These are phyloP conservation scores for Sphaerosporella brunnea DNA, from an alignment of 495 filamentous ascomycete species.

Conservation along the genomic window DNA sequence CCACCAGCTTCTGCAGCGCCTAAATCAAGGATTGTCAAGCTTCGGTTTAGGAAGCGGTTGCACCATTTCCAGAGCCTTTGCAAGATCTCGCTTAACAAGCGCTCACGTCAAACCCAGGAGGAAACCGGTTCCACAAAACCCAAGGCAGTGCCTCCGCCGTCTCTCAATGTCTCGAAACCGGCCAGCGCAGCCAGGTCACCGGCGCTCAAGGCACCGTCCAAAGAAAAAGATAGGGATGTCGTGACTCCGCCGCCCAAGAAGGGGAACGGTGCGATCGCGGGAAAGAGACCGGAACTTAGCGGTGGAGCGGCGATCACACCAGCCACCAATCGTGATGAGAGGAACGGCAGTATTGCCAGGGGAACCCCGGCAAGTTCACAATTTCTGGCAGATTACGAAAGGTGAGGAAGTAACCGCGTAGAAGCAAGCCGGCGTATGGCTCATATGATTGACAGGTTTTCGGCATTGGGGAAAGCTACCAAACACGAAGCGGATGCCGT, in stretches of 20 bases:
- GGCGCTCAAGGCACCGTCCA: slow-evolving; percentile 15
- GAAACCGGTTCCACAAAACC: slow-evolving; percentile 20
- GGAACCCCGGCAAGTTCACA: not conserved
- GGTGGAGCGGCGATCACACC: slow-evolving; percentile 6
- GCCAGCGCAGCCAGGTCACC: slow-evolving; percentile 11
- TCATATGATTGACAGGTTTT: slow-evolving; percentile 12
- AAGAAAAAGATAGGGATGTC: slow-evolving; percentile 9
- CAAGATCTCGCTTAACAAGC: slow-evolving; percentile 17
- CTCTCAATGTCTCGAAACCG: slow-evolving; percentile 6
- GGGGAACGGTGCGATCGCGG: slow-evolving; percentile 13
- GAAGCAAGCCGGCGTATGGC: no score
- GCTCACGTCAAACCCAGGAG: slow-evolving; percentile 15
- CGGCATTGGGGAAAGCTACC: slow-evolving; percentile 14
- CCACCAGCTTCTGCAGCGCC: slow-evolving; percentile 12
- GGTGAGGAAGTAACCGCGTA: not conserved
- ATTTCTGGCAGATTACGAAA: not conserved
- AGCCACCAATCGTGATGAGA: slow-evolving; percentile 15
- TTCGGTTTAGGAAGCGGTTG: slow-evolving; percentile 17
- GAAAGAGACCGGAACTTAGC: slow-evolving; percentile 17
- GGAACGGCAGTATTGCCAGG: slow-evolving; percentile 10
- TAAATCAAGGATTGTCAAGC: slow-evolving; percentile 13
- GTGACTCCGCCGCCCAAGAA: slow-evolving; percentile 26
- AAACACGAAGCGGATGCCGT: slow-evolving; percentile 23
- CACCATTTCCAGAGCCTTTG: slow-evolving; percentile 17
- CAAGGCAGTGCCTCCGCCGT: slow-evolving; percentile 9